Evolutionary conservation across 768 basidiomycete genomes (phyloP), one percentile per base, ranked within the genome.

Genomic region (Piloderma croceum): DNA sequence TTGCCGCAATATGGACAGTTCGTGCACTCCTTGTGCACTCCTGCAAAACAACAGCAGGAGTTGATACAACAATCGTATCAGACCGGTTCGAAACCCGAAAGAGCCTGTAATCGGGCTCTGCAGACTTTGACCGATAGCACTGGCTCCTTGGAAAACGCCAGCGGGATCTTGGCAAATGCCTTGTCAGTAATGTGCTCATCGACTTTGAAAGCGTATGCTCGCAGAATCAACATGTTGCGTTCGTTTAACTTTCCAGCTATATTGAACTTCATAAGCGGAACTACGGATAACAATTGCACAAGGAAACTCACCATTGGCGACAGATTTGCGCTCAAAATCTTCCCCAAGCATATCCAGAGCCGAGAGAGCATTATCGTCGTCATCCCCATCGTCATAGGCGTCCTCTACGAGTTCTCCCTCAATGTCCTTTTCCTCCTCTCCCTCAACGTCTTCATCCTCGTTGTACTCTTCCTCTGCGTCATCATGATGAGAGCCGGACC

Each of bases 1-100:
- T 58, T 51, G 0, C 34, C 11, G 43, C 59, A 64, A 17, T 38
- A 39, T 2, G 36, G 44, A 27, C 60, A 61, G 2, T 19, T 13
- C 2, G 41, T 37, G 1, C 36, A 17, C 4, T 53, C 36, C 4
- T 32, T 10, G 25, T 53, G 49, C 17, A 48, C 23, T 2, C 53
- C 52, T 2, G 59, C 59, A 36, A 56, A 69, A 22, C 55, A 47
- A n/a, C 60, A 45, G 39, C 66, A 69, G 0, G 55, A 59, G 24
- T 60, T 56, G 6, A 53, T 27, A 40, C 68, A 69, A 34, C 64
- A 67, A 38, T 66, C 45, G 39, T 57, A 56, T 32, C 40, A 57
- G 5, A 38, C 22, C 0, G 57, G 57, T 6, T 38, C 18, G 4
- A 69, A 36, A 3, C 48, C 52, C 2, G 60, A 50, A 2, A 67